Evolutionary conservation across 352 stramenopile species (phyloP).

Genomic region (Globisporangium megalacanthum): DNA sequence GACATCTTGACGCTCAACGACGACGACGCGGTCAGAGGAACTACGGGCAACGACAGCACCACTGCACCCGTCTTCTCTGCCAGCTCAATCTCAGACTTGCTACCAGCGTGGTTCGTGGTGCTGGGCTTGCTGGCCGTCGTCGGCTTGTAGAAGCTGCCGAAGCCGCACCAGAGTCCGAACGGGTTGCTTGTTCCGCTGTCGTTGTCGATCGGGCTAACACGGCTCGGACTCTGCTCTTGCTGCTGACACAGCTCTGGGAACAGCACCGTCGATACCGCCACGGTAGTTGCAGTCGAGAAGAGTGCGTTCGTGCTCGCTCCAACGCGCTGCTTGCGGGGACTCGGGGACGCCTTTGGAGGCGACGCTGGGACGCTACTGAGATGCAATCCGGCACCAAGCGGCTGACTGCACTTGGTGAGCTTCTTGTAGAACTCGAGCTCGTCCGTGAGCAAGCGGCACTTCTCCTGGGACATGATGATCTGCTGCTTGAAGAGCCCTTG

Average conservation of each 20-base stretch:
- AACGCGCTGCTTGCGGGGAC: constrained; percentile 10
- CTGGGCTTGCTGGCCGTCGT: neutral
- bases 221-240: neutral
- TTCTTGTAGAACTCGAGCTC: constrained; percentile 85
- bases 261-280: neutral
- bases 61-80: constrained; percentile 1
- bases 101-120: neutral
- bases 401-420: constrained; percentile 47
- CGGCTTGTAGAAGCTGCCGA: constrained; percentile 12
- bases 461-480: constrained; percentile 79
- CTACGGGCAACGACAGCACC: neutral
- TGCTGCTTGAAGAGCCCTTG: constrained; percentile 79
- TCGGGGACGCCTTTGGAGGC: constrained; percentile 10
- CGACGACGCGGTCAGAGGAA: neutral
- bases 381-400: constrained; percentile 21
- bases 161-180: constrained; percentile 12
- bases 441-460: constrained; percentile 64
- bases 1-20: constrained; percentile 10
- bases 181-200: neutral
- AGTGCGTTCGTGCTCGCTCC: neutral
- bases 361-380: neutral
- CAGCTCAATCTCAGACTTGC: constrained; percentile 7
- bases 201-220: neutral
- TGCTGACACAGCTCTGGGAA: constrained; percentile 10
- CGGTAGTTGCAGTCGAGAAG: neutral